Conservation (phyloP, 805 yeast species). For the Cyberlindnera xylosilytica region DNA sequence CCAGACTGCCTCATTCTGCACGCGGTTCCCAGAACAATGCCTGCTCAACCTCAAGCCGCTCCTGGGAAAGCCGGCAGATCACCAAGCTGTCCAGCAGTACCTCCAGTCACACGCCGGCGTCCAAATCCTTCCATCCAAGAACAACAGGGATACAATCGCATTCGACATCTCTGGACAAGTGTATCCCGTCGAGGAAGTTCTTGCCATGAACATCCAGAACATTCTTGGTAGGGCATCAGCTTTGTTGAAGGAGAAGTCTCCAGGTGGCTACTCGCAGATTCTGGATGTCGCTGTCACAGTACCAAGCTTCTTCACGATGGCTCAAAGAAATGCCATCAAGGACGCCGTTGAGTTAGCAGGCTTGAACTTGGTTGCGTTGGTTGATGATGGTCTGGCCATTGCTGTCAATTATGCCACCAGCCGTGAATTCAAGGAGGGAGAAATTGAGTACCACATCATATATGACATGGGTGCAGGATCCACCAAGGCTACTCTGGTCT, state of each 20-base stretch:
- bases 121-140: constrained; percentile 37
- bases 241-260: constrained; percentile 52
- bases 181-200: constrained; percentile 68
- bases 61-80: constrained; percentile 59
- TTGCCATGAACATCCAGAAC: constrained; percentile 79
- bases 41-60: constrained; percentile 65
- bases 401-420: constrained; percentile 76
- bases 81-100: constrained; percentile 46
- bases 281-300: constrained; percentile 72
- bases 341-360: constrained; percentile 76
- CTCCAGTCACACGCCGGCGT: constrained; percentile 59
- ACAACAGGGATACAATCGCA: constrained; percentile 53
- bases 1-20: constrained; percentile 62
- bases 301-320: constrained; percentile 65
- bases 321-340: constrained; percentile 65
- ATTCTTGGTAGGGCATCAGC: constrained; percentile 61
- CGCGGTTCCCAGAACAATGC: constrained; percentile 72
- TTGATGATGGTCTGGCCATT: constrained; percentile 91
- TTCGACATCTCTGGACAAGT: constrained; percentile 46
- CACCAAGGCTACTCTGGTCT: constrained; percentile 80
- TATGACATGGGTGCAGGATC: constrained; percentile 95
- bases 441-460: constrained; percentile 59
- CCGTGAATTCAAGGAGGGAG: constrained; percentile 40
- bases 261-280: constrained; percentile 46
- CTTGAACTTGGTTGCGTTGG: constrained; percentile 58